Conservation (phyloP, 1,284 basidiomycete genomes). For the Tremellales sp. region DNA sequence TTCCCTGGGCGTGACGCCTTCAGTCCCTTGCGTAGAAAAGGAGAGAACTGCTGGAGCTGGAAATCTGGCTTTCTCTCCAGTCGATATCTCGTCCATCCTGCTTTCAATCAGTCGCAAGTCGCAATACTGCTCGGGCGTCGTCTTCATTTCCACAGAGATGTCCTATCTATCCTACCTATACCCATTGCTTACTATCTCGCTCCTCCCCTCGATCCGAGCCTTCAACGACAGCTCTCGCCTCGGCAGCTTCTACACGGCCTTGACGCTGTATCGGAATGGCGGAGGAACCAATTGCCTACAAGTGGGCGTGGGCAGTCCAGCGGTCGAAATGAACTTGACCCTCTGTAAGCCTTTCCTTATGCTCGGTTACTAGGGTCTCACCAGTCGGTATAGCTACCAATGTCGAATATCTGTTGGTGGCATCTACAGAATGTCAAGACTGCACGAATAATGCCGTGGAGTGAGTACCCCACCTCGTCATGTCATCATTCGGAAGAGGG, state of each 20-base stretch:
- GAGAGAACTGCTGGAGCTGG: too few species aligned
- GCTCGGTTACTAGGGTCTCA: not conserved
- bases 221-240: slow-evolving; percentile 22
- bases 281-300: slow-evolving; percentile 35
- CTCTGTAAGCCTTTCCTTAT: slow-evolving; percentile 28
- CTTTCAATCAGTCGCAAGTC: not conserved
- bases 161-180: not conserved
- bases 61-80: too few species aligned
- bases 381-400: slow-evolving; percentile 42
- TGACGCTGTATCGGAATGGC: slow-evolving; percentile 32
- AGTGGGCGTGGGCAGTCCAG: slow-evolving; percentile 31
- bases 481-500: not conserved
- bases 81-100: not conserved
- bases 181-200: not conserved
- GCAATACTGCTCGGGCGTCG: not conserved
- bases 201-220: slow-evolving; percentile 1
- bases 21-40: too few species aligned
- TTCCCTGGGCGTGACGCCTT: too few species aligned
- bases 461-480: slow-evolving; percentile 10
- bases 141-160: not conserved
- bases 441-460: slow-evolving; percentile 17
- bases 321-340: slow-evolving; percentile 34
- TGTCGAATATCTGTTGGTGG: slow-evolving; percentile 37
- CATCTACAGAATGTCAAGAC: slow-evolving; percentile 20
- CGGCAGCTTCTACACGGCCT: slow-evolving; percentile 27